phyloP scores from a whole-genome alignment of 805 yeast genomes.

The Barnettozyma sp. region DNA sequence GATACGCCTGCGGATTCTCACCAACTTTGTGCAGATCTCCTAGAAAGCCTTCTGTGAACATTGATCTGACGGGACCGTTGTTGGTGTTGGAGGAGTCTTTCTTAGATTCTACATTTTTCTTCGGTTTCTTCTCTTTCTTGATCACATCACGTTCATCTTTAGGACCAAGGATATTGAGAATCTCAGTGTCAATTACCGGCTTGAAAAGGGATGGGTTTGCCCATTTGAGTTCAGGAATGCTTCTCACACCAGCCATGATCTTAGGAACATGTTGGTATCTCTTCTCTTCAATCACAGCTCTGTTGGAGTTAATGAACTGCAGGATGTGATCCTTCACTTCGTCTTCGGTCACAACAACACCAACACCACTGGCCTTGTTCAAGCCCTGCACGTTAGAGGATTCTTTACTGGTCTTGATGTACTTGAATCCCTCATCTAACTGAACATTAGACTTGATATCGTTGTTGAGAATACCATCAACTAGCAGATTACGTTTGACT shows the following conservation, averaged over 20 bases:
- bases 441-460: constrained; percentile 64
- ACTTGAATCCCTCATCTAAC: constrained; percentile 74
- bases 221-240: constrained; percentile 76
- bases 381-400: constrained; percentile 42
- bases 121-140: constrained; percentile 67
- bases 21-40: constrained; percentile 95
- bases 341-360: constrained; percentile 60
- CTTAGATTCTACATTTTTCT: constrained; percentile 27
- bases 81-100: constrained; percentile 11
- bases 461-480: constrained; percentile 56
- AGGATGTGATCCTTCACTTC: constrained; percentile 54
- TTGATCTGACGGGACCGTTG: constrained; percentile 42
- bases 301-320: constrained; percentile 52
- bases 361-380: constrained; percentile 72
- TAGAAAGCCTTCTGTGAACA: constrained; percentile 93
- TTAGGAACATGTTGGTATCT: constrained; percentile 78
- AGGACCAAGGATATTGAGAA: constrained; percentile 77
- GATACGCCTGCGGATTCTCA: constrained; percentile 85
- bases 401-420: constrained; percentile 47
- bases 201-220: constrained; percentile 84
- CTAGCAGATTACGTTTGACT: constrained; percentile 43
- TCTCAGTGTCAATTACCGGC: constrained; percentile 74
- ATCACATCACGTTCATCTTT: constrained; percentile 90
- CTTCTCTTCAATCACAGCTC: constrained; percentile 53
- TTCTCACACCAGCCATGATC: constrained; percentile 70